Evolutionary conservation across 148 eudicot species (phyloP), one percentile per base, ranked within the genome.

Genomic region (Amaranthus hypochondriacus): DNA sequence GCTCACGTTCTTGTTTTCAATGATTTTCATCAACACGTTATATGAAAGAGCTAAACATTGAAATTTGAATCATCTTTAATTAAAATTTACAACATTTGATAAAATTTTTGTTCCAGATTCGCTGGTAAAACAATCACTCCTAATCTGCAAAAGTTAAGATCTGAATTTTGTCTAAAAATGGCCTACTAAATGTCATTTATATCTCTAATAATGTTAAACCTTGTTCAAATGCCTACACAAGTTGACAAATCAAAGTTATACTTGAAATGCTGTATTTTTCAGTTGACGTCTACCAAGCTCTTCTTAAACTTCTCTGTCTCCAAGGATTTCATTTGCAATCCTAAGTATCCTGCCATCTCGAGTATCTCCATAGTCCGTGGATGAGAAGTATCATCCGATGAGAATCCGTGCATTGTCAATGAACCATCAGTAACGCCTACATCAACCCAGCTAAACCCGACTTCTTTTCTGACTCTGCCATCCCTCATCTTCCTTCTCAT

Each of bases 371-470:
- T 77, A 3, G 83, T 78, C 80, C 75, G 48, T 6, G 89, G 88
- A 73, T 94, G 98, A 14, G 97, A 78, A 66, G 78, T 90, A 75
- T 92, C 98, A 60, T 83, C 96, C 4, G 93, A 90, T 49, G 92
- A 92, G 70, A 92, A 92, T 21, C 88, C 89, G 54, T 88, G 92
- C 80, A 84, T 78, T 58, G 63, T 68, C 75, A 85, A 75, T 12
- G 88, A 87, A 42, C 82, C 86, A 56, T 75, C 75, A 77, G 47
- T 68, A 72, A 50, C 66, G 48, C 89, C 89, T 2, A 83, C 90
- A 80, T 94, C 97, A 48, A 83, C 97, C 98, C 98, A 92, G 79
- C 98, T 95, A 64, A 89, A 87, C n/a, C 97, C 98, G 3, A 92
- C 81, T 69, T 87, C 96, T 78, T 95, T 95, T 72, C 67, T 87